These are phyloP conservation scores for Eremochloa ophiuroides DNA, from an alignment of 176 grass and related monocot genomes.

Conservation along the genomic window DNA sequence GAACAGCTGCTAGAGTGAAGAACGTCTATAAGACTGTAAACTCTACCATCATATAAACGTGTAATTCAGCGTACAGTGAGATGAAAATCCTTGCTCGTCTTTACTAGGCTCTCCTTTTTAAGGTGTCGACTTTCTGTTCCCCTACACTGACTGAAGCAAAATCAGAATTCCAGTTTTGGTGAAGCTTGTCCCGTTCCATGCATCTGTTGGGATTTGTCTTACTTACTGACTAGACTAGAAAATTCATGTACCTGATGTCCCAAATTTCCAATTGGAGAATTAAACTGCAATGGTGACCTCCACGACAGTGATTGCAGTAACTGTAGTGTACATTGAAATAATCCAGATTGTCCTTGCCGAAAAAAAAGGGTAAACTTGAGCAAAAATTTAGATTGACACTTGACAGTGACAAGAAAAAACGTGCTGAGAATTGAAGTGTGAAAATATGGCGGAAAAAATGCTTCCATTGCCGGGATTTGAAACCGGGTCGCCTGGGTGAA, in stretches of 20 bases:
- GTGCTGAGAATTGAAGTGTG: too few species aligned
- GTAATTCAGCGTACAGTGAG: neutral
- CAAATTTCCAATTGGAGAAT: neutral
- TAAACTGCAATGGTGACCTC: neutral
- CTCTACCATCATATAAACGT: neutral
- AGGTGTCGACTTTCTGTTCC: neutral
- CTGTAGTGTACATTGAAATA: too few species aligned
- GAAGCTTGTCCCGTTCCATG: neutral
- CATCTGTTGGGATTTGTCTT: neutral
- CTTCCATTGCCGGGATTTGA: slow-evolving; percentile 67
- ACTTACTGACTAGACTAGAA: neutral
- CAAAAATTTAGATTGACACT: neutral
- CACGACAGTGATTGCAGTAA: neutral
- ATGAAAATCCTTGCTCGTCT: neutral
- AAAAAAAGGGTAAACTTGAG: neutral
- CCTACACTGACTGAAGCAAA: neutral
- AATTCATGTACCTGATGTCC: neutral
- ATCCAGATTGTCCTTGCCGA: neutral
- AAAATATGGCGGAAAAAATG: neutral
- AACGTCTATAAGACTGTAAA: neutral
- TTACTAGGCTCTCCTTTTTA: neutral
- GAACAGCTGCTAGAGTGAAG: slow-evolving; percentile 48
- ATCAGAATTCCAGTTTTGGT: neutral
- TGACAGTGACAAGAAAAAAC: neutral
- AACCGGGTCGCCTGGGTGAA: slow-evolving; percentile 93